phyloP scores from a whole-genome alignment of 192 early-diverging fungal species.

The Helicostylum pulchrum region DNA sequence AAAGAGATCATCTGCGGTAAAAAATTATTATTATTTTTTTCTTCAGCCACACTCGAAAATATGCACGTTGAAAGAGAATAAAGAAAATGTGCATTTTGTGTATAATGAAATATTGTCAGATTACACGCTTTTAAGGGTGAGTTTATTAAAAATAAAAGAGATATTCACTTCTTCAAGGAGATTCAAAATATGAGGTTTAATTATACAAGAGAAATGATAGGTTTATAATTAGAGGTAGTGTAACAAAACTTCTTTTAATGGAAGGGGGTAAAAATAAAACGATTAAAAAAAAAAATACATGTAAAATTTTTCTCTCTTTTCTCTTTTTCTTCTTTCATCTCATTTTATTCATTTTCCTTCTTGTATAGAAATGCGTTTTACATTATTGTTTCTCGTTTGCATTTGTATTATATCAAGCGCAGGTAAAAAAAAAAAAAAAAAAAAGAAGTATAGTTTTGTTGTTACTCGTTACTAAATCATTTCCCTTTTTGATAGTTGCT shows the following conservation, averaged over 20 bases:
- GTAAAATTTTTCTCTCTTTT: conserved; percentile 1
- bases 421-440: neutral
- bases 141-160: too few relatives aligned
- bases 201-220: neutral
- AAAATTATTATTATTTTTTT: neutral
- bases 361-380: conserved; percentile 2
- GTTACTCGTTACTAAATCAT: neutral
- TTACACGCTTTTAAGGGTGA: too few relatives aligned
- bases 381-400: conserved; percentile 2
- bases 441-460: too few relatives aligned
- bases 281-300: conserved; percentile 5
- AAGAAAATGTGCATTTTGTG: too few relatives aligned
- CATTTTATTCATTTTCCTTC: neutral
- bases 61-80: neutral
- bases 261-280: neutral
- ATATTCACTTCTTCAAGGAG: too few relatives aligned
- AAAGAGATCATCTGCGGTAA: too few relatives aligned
- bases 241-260: neutral
- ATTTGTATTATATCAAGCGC: neutral
- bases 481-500: conserved; percentile 14
- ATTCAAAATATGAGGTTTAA: too few relatives aligned
- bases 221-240: neutral
- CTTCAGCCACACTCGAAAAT: neutral
- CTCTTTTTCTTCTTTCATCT: neutral
- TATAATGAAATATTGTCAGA: too few relatives aligned